Evolutionary conservation across 345 rosid species (phyloP).

Genomic region (Toxicodendron radicans): DNA sequence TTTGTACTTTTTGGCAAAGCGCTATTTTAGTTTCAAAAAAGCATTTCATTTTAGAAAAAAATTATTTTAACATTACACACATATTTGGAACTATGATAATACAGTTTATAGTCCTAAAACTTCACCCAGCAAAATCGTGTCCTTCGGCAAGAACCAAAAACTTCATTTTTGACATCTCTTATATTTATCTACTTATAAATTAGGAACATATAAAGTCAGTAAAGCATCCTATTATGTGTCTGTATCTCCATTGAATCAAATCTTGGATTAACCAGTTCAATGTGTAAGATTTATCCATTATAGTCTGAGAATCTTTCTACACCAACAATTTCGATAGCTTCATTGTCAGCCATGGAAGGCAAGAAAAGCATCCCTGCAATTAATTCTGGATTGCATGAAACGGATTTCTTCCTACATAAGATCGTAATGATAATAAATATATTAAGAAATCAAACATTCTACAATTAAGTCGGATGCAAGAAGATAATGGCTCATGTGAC

Average conservation of each 20-base stretch:
- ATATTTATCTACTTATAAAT: background rate
- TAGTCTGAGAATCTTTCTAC: slow-evolving; percentile 82
- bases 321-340: slow-evolving; percentile 86
- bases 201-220: background rate
- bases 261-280: slow-evolving; percentile 5
- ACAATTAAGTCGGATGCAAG: background rate
- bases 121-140: background rate
- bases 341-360: slow-evolving; percentile 87
- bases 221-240: background rate
- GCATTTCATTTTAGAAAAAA: background rate
- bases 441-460: background rate
- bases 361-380: slow-evolving; percentile 91
- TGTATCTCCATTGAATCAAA: background rate
- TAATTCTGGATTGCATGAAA: slow-evolving; percentile 90
- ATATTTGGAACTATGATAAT: background rate
- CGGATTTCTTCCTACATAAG: slow-evolving; percentile 85
- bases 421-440: background rate
- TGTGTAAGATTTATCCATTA: slow-evolving; percentile 59
- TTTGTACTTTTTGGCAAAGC: background rate
- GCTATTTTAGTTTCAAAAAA: background rate
- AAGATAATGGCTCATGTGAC: background rate
- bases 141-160: background rate
- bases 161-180: background rate
- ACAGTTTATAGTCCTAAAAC: background rate
- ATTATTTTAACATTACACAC: background rate